Percentiles rank a stretch among this genome's conserved stretches.
Evolutionary conservation across 2,329 filamentous ascomycete species (phyloP).

Genomic region (Trichothecium sympodiale): DNA sequence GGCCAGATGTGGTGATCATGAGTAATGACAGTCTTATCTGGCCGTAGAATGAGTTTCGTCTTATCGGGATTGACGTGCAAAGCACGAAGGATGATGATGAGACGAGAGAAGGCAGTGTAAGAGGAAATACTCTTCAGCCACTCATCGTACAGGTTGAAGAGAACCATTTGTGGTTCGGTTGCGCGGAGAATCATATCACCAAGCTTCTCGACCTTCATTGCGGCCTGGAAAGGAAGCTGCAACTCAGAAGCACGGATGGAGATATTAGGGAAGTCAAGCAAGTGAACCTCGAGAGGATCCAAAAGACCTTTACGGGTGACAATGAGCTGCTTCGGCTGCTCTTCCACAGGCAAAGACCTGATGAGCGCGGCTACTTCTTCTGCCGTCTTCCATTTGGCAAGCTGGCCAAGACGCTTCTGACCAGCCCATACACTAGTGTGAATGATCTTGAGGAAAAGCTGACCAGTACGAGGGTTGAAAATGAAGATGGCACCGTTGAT

Average conservation of each 20-base stretch:
- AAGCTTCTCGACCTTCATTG: slow-evolving; percentile 99
- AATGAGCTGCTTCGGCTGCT: slow-evolving; percentile 97
- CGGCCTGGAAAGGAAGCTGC: slow-evolving; percentile 95
- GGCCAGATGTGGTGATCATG: slow-evolving; percentile 99
- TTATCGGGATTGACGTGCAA: slow-evolving; percentile 98
- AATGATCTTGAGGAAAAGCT: slow-evolving; percentile 97
- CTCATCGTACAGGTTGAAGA: slow-evolving; percentile 98
- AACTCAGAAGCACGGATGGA: slow-evolving; percentile 95
- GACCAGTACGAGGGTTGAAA: slow-evolving; percentile 97
- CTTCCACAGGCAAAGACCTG: slow-evolving; percentile 87
- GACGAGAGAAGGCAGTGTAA: slow-evolving; percentile 93
- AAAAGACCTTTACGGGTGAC: slow-evolving; percentile 95
- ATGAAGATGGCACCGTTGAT: slow-evolving; percentile 99
- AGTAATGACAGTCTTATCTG: slow-evolving; percentile 96
- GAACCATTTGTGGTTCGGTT: slow-evolving; percentile 98
- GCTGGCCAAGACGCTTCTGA: slow-evolving; percentile 94
- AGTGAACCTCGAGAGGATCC: slow-evolving; percentile 91
- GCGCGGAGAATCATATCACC: slow-evolving; percentile 98
- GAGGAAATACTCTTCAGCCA: slow-evolving; percentile 98
- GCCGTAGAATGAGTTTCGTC: slow-evolving; percentile 87
- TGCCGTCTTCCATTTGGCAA: slow-evolving; percentile 99
- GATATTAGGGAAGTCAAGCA: slow-evolving; percentile 98
- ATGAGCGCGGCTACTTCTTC: slow-evolving; percentile 99
- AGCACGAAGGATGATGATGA: slow-evolving; percentile 86
- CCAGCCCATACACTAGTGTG: slow-evolving; percentile 99